Conservation (phyloP, 768 basidiomycete species). For the Lyophyllum atratum region DNA sequence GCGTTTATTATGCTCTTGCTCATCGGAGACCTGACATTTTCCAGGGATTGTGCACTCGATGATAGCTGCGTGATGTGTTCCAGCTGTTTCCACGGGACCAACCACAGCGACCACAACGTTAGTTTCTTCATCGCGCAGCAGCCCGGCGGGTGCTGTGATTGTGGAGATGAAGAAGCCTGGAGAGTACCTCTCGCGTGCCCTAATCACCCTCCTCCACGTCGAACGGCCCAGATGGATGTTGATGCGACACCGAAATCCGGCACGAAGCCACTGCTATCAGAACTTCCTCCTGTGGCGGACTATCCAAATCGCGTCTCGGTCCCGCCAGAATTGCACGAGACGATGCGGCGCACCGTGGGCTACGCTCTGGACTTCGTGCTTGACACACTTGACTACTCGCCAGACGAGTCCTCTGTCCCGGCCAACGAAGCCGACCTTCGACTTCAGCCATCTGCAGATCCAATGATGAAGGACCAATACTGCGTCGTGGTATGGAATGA, state of each 20-base stretch:
- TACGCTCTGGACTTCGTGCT: conserved; percentile 84
- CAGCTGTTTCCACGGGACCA: conserved; percentile 86
- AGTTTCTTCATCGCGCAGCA: conserved; percentile 93
- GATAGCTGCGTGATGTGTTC: conserved; percentile 90
- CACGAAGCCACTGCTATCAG: conserved; percentile 44
- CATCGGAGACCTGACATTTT: not conserved
- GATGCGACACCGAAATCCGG: conserved; percentile 43
- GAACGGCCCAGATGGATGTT: conserved; percentile 18
- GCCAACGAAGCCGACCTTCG: conserved; percentile 68
- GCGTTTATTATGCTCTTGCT: not conserved
- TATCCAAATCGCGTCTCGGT: conserved; percentile 58
- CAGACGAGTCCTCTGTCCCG: conserved; percentile 74
- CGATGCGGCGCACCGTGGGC: conserved; percentile 71
- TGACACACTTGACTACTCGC: conserved; percentile 80
- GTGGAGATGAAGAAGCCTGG: conserved; percentile 93
- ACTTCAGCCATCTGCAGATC: conserved; percentile 74
- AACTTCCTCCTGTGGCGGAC: conserved; percentile 61
- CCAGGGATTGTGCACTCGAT: conserved; percentile 88
- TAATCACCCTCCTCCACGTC: conserved; percentile 64
- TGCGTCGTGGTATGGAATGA: conserved; percentile 94
- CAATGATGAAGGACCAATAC: conserved; percentile 77
- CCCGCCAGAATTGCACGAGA: conserved; percentile 70
- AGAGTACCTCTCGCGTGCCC: conserved; percentile 65
- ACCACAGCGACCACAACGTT: conserved; percentile 87
- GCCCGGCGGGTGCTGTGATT: conserved; percentile 93